These are phyloP conservation scores for Hypsizygus ulmarius DNA, from an alignment of 1,284 basidiomycete genomes.

Conservation along the genomic window DNA sequence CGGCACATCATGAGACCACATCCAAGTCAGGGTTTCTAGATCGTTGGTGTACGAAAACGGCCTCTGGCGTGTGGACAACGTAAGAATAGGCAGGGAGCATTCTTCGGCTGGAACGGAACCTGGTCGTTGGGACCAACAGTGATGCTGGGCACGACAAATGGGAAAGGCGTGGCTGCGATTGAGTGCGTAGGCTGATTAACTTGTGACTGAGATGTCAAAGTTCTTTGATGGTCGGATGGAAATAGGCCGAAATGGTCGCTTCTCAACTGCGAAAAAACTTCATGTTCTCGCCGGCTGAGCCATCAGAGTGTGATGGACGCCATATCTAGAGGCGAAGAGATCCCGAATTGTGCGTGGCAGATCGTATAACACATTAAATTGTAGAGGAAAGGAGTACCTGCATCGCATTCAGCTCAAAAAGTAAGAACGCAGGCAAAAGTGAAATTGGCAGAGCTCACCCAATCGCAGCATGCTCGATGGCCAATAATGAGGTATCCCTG, in stretches of 20 bases:
- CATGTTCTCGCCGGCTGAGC: too few species aligned
- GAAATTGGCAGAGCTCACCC: too few species aligned
- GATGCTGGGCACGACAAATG: constrained; percentile 4
- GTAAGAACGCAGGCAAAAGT: too few species aligned
- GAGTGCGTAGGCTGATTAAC: background rate
- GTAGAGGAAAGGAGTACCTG: too few species aligned
- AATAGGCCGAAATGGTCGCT: background rate
- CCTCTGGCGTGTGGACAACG: background rate
- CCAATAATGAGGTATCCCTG: too few species aligned
- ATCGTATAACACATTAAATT: too few species aligned
- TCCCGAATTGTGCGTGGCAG: too few species aligned
- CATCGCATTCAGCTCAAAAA: too few species aligned
- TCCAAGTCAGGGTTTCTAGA: constrained; percentile 10
- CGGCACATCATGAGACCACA: constrained; percentile 9
- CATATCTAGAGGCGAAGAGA: too few species aligned
- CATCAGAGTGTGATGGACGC: too few species aligned
- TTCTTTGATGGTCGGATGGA: constrained; percentile 3
- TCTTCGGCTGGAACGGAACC: constrained; percentile 6
- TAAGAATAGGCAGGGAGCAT: constrained; percentile 1
- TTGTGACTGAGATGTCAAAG: constrained; percentile 5
- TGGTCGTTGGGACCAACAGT: constrained; percentile 1
- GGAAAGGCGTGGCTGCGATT: constrained; percentile 3
- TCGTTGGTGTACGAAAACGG: background rate
- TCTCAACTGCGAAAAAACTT: background rate
- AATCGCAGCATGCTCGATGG: too few species aligned